A percentile compares a stretch with the other conserved stretches of the same genome.
These are phyloP conservation scores for Gillenia trifoliata DNA, from an alignment of 306 rosid genomes.

Conservation along the genomic window DNA sequence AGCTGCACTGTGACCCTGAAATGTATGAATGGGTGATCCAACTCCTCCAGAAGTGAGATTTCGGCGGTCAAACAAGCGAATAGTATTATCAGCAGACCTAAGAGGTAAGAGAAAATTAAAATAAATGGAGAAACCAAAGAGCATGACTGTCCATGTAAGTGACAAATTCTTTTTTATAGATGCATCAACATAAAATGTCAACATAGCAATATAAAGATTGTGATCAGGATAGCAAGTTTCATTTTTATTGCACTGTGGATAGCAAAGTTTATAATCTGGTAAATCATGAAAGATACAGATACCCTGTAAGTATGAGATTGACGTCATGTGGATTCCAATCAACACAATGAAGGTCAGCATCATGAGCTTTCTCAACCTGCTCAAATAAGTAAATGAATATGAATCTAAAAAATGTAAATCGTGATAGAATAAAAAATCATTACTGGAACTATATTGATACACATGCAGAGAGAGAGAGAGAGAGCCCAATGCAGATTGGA, in stretches of 20 bases:
- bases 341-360: conserved; percentile 91
- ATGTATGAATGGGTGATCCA: conserved; percentile 36
- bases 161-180: neutral
- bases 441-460: neutral
- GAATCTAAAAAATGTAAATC: neutral
- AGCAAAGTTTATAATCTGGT: neutral
- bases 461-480: neutral
- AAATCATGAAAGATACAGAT: conserved; percentile 13
- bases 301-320: conserved; percentile 89
- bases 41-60: conserved; percentile 32
- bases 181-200: neutral
- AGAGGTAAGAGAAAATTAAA: conserved; percentile 31
- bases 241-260: neutral
- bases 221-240: neutral
- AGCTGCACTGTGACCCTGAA: conserved; percentile 42
- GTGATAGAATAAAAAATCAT: neutral
- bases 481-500: neutral
- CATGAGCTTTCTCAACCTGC: conserved; percentile 93
- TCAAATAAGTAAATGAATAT: conserved; percentile 13
- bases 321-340: conserved; percentile 91
- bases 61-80: conserved; percentile 84
- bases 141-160: neutral
- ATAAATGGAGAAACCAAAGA: conserved; percentile 1
- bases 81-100: conserved; percentile 43
- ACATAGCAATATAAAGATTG: neutral